phyloP scores from a whole-genome alignment of 163 green algal genomes.

The Volvox carteri region DNA sequence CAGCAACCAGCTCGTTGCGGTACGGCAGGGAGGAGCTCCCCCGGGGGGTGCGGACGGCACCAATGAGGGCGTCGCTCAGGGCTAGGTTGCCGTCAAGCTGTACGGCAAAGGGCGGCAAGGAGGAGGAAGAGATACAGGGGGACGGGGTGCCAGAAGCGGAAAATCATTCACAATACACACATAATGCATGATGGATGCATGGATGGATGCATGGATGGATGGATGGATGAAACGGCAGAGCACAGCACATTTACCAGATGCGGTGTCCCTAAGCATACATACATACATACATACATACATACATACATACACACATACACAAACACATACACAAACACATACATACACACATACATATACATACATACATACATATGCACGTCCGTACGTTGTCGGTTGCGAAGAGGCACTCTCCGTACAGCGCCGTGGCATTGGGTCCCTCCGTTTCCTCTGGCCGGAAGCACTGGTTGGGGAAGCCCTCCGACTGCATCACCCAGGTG shows the following conservation, averaged over 20 bases:
- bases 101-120: not conserved
- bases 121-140: not conserved
- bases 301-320: no score
- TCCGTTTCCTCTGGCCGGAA: conserved; percentile 42
- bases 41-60: not conserved
- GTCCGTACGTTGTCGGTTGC: conserved; percentile 61
- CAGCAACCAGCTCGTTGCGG: conserved; percentile 32
- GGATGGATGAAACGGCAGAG: not conserved
- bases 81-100: conserved; percentile 63
- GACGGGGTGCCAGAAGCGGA: not conserved
- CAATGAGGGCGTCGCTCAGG: conserved; percentile 59
- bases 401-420: conserved; percentile 74
- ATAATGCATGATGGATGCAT: no score
- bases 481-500: conserved; percentile 57
- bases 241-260: no score
- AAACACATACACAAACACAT: no score
- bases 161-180: no score
- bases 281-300: no score
- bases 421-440: conserved; percentile 38
- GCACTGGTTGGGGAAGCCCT: conserved; percentile 72
- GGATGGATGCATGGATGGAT: not conserved
- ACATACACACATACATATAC: no score
- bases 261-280: no score
- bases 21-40: conserved; percentile 40
- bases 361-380: no score